Percentiles rank a stretch among this genome's conserved stretches.
Evolutionary conservation across 2,329 filamentous ascomycete species (phyloP).

Genomic region (Bertia moriformis): DNA sequence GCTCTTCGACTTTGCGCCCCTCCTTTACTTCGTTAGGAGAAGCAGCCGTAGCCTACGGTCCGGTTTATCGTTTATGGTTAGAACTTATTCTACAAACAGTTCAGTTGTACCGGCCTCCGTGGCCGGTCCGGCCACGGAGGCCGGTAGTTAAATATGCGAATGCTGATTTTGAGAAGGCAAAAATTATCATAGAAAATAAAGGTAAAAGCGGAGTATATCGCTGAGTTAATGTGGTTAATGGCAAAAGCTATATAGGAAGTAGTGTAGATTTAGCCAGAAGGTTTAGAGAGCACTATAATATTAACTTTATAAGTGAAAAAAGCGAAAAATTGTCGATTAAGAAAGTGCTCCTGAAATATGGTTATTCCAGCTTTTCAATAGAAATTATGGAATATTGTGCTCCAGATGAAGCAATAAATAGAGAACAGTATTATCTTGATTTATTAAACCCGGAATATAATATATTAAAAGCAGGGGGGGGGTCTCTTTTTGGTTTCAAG

Average conservation of each 20-base stretch:
- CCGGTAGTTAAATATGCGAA: background rate
- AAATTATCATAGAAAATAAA: background rate
- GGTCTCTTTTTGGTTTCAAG: slow-evolving; percentile 4
- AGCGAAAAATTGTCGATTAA: background rate
- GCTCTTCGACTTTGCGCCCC: too few relatives aligned
- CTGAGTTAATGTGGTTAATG: background rate
- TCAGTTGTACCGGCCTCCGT: background rate
- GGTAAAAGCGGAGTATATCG: background rate
- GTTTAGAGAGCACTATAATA: background rate
- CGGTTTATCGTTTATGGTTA: too few relatives aligned
- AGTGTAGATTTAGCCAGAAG: background rate
- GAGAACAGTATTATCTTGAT: background rate
- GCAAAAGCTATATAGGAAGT: slow-evolving; percentile 1
- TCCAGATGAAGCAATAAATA: background rate
- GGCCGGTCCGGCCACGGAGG: too few relatives aligned
- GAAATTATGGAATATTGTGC: background rate
- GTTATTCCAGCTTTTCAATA: background rate
- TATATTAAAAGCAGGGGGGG: slow-evolving; percentile 4
- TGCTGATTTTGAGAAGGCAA: background rate
- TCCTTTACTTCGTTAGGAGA: too few relatives aligned
- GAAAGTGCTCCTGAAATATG: background rate
- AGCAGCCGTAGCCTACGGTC: too few relatives aligned
- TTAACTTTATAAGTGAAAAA: background rate
- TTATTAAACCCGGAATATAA: slow-evolving; percentile 3
- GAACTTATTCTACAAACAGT: slow-evolving; percentile 1